phyloP scores from a whole-genome alignment of 805 yeast species.

The Kurtzmaniella fragi region DNA sequence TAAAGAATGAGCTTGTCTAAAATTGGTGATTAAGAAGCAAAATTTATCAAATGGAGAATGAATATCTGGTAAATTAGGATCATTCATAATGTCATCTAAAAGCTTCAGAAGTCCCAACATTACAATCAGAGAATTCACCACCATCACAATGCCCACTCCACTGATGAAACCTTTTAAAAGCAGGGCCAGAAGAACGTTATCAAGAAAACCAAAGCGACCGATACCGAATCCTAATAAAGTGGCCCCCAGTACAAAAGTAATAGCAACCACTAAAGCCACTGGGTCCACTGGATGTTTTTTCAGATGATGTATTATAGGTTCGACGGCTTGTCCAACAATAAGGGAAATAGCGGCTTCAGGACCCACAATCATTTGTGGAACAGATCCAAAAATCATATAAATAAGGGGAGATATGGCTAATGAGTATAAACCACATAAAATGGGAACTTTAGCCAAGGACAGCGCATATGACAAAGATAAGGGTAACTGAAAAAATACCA shows the following conservation, averaged over 20 bases:
- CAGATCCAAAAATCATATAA: conserved; percentile 38
- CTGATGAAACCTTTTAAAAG: conserved; percentile 39
- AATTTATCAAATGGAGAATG: conserved; percentile 69
- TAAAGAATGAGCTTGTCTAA: conserved; percentile 44
- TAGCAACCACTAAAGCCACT: conserved; percentile 55
- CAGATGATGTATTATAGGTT: conserved; percentile 35
- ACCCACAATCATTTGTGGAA: conserved; percentile 44
- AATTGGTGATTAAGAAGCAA: conserved; percentile 48
- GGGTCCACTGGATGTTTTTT: conserved; percentile 27
- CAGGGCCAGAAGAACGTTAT: conserved; percentile 36
- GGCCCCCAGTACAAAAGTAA: conserved; percentile 74
- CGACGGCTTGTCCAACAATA: conserved; percentile 43
- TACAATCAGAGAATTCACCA: conserved; percentile 60
- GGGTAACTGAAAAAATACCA: conserved; percentile 91
- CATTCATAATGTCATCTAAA: conserved; percentile 33
- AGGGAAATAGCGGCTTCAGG: conserved; percentile 44
- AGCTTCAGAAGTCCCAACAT: conserved; percentile 60
- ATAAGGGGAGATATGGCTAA: conserved; percentile 36
- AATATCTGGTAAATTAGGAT: conserved; percentile 29
- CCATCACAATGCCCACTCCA: conserved; percentile 42
- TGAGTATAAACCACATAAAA: conserved; percentile 33
- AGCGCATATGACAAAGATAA: conserved; percentile 49
- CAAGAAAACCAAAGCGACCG: conserved; percentile 73
- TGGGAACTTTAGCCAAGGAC: conserved; percentile 40
- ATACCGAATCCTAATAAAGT: conserved; percentile 69